Percentiles rank a stretch among this genome's conserved stretches.
Conservation (phyloP, 768 basidiomycete genomes). For the Lyophyllum decastes region DNA sequence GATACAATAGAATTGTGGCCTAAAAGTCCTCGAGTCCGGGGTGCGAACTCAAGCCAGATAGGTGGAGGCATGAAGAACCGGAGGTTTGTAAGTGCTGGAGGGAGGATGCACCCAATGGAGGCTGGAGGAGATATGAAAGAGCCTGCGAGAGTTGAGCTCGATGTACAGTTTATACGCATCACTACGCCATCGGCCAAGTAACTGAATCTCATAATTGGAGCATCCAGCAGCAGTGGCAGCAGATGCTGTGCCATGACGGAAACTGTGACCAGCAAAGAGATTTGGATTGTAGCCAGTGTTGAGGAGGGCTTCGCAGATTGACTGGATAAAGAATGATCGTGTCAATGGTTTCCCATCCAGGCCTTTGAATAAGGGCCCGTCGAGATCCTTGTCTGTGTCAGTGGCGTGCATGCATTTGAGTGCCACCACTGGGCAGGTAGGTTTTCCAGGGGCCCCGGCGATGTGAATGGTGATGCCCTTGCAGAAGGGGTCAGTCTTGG, state of each 20-base stretch:
- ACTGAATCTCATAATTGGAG: constrained; percentile 36
- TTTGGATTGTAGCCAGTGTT: constrained; percentile 14
- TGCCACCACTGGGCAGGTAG: constrained; percentile 14
- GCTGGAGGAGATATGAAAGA: constrained; percentile 30
- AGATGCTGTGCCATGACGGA: constrained; percentile 27
- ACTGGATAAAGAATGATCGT: constrained; percentile 13
- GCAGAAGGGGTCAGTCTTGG: constrained; percentile 39
- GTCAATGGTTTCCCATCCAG: constrained; percentile 13
- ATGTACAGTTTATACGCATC: constrained; percentile 40
- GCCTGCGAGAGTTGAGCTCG: constrained; percentile 21
- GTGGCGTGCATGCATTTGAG: constrained; percentile 8
- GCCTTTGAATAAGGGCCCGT: constrained; percentile 16
- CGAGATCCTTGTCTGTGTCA: background rate
- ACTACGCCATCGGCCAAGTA: constrained; percentile 36
- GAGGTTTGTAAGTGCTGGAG: background rate
- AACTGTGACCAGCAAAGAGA: constrained; percentile 16
- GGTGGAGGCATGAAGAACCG: background rate
- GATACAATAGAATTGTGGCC: no score
- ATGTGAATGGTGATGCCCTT: constrained; percentile 9
- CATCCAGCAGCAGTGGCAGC: constrained; percentile 30
- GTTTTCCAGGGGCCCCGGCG: constrained; percentile 18
- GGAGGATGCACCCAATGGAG: constrained; percentile 24
- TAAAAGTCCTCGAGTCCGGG: background rate
- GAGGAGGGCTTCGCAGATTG: constrained; percentile 5
- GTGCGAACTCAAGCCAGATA: background rate